phyloP scores from a whole-genome alignment of 495 filamentous ascomycete species.

The Tuber calosporum region DNA sequence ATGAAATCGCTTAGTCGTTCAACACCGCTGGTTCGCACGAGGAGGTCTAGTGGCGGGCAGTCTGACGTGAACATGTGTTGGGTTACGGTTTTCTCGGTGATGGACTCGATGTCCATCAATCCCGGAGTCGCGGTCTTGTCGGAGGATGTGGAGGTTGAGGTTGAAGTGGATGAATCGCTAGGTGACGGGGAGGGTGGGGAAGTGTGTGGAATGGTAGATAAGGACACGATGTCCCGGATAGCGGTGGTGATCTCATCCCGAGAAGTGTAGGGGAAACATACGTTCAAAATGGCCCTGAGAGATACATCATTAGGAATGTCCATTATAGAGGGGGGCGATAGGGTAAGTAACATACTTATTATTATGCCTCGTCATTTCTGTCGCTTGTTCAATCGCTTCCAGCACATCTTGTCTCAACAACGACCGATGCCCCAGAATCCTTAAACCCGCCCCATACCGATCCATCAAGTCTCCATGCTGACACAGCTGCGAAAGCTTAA shows the following conservation, averaged over 20 bases:
- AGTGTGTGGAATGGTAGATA: constrained; percentile 28
- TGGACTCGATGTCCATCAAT: constrained; percentile 67
- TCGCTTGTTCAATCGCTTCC: constrained; percentile 74
- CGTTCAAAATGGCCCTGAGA: constrained; percentile 70
- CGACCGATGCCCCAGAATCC: constrained; percentile 73
- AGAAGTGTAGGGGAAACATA: constrained; percentile 96
- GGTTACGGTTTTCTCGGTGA: constrained; percentile 69
- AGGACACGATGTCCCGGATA: constrained; percentile 67
- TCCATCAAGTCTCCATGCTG: constrained; percentile 92
- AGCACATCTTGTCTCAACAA: constrained; percentile 78
- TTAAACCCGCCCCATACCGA: constrained; percentile 79
- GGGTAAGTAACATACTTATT: constrained; percentile 51
- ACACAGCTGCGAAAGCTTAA: constrained; percentile 80
- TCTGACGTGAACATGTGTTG: constrained; percentile 76
- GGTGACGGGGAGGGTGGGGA: constrained; percentile 25
- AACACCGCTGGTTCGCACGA: constrained; percentile 86
- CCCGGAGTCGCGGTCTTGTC: constrained; percentile 28
- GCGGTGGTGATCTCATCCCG: constrained; percentile 93
- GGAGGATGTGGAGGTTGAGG: constrained; percentile 21
- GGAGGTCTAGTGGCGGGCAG: constrained; percentile 77
- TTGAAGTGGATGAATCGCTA: constrained; percentile 14
- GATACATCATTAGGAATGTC: background rate
- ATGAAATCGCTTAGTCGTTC: constrained; percentile 91
- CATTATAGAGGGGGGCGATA: background rate
- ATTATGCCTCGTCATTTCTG: constrained; percentile 75